Percentiles rank a stretch among this genome's conserved stretches.
Evolutionary conservation across 192 early-diverging fungal species (phyloP).

Genomic region (Mortierella hygrophila): DNA sequence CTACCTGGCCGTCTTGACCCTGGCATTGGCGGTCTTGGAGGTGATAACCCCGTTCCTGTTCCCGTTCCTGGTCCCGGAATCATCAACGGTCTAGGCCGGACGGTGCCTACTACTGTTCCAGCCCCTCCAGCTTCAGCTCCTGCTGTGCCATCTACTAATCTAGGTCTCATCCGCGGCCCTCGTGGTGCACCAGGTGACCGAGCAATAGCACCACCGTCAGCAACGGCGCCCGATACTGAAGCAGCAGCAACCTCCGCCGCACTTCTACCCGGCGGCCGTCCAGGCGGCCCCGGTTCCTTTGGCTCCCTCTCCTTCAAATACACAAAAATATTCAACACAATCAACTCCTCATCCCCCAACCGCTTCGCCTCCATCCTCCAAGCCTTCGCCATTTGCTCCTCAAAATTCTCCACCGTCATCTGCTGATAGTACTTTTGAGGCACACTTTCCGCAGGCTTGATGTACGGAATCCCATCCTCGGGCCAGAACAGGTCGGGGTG

Average conservation of each 20-base stretch:
- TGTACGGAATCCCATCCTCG: neutral
- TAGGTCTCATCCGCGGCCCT: no score
- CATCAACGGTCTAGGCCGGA: neutral
- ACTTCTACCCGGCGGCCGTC: no score
- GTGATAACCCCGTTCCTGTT: neutral
- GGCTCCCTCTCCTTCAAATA: neutral
- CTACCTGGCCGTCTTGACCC: no score
- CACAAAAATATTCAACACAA: neutral
- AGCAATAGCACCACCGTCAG: no score
- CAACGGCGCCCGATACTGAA: no score
- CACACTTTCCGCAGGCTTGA: neutral
- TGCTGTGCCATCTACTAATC: no score
- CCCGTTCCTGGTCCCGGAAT: neutral
- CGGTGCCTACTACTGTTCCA: neutral
- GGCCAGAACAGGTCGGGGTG: neutral
- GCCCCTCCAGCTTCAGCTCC: no score
- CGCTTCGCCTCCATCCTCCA: neutral
- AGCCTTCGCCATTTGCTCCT: neutral
- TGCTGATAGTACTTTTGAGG: neutral
- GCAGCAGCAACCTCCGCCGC: no score
- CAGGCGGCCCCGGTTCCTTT: neutral
- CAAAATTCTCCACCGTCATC: neutral
- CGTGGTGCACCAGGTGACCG: no score
- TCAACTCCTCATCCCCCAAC: neutral
- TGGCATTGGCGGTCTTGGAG: neutral